These are phyloP conservation scores for Aspergillus quadrilineatus DNA, from an alignment of 2,329 filamentous ascomycete genomes.

Conservation along the genomic window DNA sequence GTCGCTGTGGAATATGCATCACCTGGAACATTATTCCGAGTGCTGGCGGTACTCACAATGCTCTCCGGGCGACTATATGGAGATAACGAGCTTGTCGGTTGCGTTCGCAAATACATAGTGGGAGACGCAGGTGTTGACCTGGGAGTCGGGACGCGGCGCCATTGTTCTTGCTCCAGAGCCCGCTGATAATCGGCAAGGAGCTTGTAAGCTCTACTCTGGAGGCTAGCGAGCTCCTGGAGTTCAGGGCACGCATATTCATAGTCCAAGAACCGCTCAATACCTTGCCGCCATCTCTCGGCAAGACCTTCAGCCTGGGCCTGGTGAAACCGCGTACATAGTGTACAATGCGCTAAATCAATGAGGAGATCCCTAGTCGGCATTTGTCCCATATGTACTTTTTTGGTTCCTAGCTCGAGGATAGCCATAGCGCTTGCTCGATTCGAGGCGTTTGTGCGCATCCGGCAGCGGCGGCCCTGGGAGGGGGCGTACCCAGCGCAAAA, in stretches of 20 bases:
- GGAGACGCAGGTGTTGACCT: no score
- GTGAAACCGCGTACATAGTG: slow-evolving; percentile 23
- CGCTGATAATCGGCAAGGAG: no score
- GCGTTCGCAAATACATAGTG: no score
- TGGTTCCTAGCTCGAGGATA: slow-evolving; percentile 20
- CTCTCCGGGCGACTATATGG: no score
- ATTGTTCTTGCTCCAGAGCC: no score
- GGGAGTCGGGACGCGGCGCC: no score
- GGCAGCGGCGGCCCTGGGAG: slow-evolving; percentile 19
- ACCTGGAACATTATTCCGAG: no score
- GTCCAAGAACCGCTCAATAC: background rate
- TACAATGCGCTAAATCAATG: slow-evolving; percentile 23
- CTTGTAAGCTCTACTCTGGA: no score
- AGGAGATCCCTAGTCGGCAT: slow-evolving; percentile 17
- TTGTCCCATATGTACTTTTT: slow-evolving; percentile 12
- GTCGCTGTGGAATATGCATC: no score
- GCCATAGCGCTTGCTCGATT: slow-evolving; percentile 14
- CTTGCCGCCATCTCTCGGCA: background rate
- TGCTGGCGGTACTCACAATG: no score
- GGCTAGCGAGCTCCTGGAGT: no score
- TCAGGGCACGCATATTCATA: background rate
- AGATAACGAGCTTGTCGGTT: no score
- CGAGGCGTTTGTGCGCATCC: slow-evolving; percentile 10
- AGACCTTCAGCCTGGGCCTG: slow-evolving; percentile 21
- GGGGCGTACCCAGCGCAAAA: slow-evolving; percentile 21